These are phyloP conservation scores for Populus deltoides DNA, from an alignment of 345 rosid species.

Conservation along the genomic window DNA sequence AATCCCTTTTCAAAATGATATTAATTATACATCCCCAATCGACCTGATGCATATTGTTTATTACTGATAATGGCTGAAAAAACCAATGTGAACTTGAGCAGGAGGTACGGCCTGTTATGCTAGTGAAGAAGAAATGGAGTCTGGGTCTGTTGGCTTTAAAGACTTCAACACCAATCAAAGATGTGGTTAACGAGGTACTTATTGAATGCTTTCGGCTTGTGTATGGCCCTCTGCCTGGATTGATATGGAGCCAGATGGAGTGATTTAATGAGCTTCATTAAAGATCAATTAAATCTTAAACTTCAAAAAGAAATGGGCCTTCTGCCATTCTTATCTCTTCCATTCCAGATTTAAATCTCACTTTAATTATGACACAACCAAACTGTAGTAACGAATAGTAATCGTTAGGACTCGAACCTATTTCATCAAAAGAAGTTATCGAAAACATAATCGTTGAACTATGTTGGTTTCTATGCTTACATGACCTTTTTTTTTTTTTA, in stretches of 20 bases:
- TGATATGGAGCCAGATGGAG: neutral
- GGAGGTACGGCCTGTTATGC: neutral
- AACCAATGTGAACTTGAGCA: neutral
- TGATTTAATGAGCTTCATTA: neutral
- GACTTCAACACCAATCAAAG: neutral
- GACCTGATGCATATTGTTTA: no score
- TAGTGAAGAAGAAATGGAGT: neutral
- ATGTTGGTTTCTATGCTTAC: no score
- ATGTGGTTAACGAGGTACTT: neutral
- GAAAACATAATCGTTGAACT: no score
- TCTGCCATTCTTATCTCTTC: neutral
- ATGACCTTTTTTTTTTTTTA: no score
- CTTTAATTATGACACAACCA: no score
- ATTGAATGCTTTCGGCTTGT: neutral
- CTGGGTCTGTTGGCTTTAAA: no score
- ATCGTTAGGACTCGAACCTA: no score
- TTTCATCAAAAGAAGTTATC: no score
- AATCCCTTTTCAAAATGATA: no score
- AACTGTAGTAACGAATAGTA: no score
- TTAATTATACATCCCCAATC: no score
- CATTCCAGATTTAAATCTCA: neutral
- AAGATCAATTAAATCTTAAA: neutral
- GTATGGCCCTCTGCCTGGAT: neutral
- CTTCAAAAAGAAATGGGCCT: neutral
- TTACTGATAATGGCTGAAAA: neutral